Evolutionary conservation across 2,329 filamentous ascomycete genomes (phyloP), one percentile per base, ranked within the genome.

Genomic region (Pseudofabraea citricarpa): DNA sequence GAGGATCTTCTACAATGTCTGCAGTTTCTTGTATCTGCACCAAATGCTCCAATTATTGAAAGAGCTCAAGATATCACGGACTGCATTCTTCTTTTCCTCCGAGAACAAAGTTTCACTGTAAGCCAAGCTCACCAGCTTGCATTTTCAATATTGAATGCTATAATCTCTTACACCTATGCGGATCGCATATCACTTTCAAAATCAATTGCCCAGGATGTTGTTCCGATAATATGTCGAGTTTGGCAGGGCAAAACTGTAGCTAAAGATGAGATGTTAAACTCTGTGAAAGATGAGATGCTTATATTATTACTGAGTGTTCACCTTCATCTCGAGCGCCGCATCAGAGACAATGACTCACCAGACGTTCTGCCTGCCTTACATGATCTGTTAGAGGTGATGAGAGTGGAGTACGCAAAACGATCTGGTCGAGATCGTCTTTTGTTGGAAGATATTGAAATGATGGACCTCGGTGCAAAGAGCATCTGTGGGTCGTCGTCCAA

Each of bases 251-350:
- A 85, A 53, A 76, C 78, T 36, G 64, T 75, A 20, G 74, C 76
- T 12, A 73, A 81, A 53, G 74, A 73, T 78, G 55, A 73, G 79
- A 50, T 62, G 56, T 40, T 63, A 9, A 79, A 75, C 49, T 72
- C 72, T 2, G 63, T 93, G 39, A 81, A 84, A 53, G 86, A 91
- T 51, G 88, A 90, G 61, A 85, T 95, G 61, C 71, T 94, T 24
- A 81, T 81, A 52, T 79, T 80, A 1, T 68, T 95, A 21, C 80
- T 86, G 49, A 69, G 79, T n/a, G 71, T 82, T 23, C 74, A 80
- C 51, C 66, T 83, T 7, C 79, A 84, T 50, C 67, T 87, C 36
- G 73, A 86, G 51, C 67, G 77, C 45, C 58, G 86, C 23, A 61
- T 74, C 20, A 60, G 64, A 31, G 68, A 75, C 40, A 59, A 64